These are phyloP conservation scores for Garcia nutans DNA, from an alignment of 345 rosid species.

Conservation along the genomic window DNA sequence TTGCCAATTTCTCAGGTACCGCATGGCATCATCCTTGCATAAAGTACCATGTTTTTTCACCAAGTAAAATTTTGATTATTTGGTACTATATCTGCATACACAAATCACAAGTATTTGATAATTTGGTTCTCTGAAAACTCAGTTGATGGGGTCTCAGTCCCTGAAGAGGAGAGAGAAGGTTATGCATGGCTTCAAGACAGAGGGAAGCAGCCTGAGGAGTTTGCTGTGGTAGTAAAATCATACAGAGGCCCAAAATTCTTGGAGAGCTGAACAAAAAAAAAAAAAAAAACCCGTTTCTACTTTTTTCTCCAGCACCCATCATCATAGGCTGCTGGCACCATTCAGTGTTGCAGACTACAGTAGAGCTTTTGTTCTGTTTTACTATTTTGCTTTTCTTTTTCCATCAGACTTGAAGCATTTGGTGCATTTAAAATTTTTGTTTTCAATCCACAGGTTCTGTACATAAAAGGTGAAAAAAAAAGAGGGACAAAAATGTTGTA, in stretches of 20 bases:
- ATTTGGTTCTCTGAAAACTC: conserved; percentile 7
- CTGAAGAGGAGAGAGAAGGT: conserved; percentile 53
- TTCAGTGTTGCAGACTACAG: conserved; percentile 10
- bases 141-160: conserved; percentile 42
- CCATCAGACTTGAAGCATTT: neutral
- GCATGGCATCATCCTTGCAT: neutral
- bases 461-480: conserved; percentile 21
- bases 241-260: neutral
- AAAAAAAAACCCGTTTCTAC: neutral
- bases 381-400: neutral
- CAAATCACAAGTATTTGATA: too few relatives aligned
- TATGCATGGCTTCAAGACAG: conserved; percentile 77
- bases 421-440: neutral
- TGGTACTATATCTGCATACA: neutral
- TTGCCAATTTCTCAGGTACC: conserved; percentile 50
- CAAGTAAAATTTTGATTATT: neutral
- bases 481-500: conserved; percentile 8
- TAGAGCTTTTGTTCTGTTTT: neutral
- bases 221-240: conserved; percentile 26
- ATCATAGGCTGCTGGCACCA: conserved; percentile 2
- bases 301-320: neutral
- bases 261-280: conserved; percentile 13
- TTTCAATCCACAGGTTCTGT: conserved; percentile 25
- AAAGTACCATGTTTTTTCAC: too few relatives aligned
- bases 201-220: conserved; percentile 54